phyloP scores from a whole-genome alignment of 192 early-diverging fungal genomes.

The Backusella westeae region DNA sequence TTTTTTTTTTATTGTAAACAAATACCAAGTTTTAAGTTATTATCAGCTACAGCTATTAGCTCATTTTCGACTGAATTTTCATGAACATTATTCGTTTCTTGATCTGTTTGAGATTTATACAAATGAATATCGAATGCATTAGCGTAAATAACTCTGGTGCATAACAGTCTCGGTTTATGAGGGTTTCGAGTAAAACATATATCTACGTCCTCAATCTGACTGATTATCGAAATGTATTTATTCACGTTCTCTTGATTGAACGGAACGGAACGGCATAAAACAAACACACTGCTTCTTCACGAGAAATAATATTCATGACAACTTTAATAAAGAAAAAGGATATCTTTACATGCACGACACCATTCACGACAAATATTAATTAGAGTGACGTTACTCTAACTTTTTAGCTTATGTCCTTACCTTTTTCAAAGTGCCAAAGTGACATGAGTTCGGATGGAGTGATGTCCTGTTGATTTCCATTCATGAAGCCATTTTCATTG shows the following conservation, averaged over 20 bases:
- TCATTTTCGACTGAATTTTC: slow-evolving; percentile 12
- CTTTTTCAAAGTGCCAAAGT: too few relatives aligned
- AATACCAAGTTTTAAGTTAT: background rate
- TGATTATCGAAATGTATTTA: background rate
- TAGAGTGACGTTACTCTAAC: too few relatives aligned
- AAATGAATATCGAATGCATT: slow-evolving; percentile 2
- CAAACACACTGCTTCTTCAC: slow-evolving; percentile 10
- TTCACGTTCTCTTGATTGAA: background rate
- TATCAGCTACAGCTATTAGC: slow-evolving; percentile 5
- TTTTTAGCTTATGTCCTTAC: too few relatives aligned
- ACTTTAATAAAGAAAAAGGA: background rate
- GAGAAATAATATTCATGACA: slow-evolving; percentile 9
- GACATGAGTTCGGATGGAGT: too few relatives aligned
- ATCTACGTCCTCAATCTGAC: background rate
- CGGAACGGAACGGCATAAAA: slow-evolving; percentile 10
- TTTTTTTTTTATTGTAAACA: background rate
- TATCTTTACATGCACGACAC: too few relatives aligned
- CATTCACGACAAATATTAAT: too few relatives aligned
- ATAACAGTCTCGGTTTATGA: background rate
- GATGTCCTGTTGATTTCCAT: too few relatives aligned
- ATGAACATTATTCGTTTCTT: slow-evolving; percentile 1
- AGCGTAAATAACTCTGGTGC: background rate
- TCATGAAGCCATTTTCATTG: too few relatives aligned
- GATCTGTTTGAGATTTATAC: slow-evolving; percentile 10
- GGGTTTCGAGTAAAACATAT: slow-evolving; percentile 14